phyloP scores from a whole-genome alignment of 805 yeast genomes.

The Monosporozyma yasuniensis region DNA sequence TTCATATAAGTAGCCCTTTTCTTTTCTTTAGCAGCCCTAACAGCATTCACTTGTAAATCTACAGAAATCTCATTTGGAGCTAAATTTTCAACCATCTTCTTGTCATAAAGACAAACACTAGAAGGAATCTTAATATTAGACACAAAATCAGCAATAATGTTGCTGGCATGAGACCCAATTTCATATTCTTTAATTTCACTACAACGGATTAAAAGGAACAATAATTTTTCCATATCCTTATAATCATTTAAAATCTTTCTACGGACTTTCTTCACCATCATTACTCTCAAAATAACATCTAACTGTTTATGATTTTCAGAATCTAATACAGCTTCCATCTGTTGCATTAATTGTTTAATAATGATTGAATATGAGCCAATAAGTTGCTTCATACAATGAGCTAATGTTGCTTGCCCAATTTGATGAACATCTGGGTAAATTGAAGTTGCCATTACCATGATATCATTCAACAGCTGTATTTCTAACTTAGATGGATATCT shows the following conservation, averaged over 20 bases:
- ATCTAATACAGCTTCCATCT: slow-evolving; percentile 43
- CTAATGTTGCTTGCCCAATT: slow-evolving; percentile 60
- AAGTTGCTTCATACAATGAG: slow-evolving; percentile 60
- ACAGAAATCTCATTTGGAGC: slow-evolving; percentile 46
- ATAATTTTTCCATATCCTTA: slow-evolving; percentile 39
- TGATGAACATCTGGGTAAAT: slow-evolving; percentile 60
- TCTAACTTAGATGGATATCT: slow-evolving; percentile 64
- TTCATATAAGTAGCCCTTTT: slow-evolving; percentile 40
- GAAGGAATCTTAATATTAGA: slow-evolving; percentile 43
- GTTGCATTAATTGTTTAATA: slow-evolving; percentile 34
- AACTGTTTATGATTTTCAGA: slow-evolving; percentile 45
- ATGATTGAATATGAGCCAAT: slow-evolving; percentile 55
- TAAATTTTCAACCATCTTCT: slow-evolving; percentile 33
- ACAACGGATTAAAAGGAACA: slow-evolving; percentile 46
- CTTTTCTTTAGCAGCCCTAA: slow-evolving; percentile 51
- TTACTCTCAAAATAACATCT: slow-evolving; percentile 54
- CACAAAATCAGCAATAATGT: slow-evolving; percentile 38
- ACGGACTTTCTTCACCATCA: slow-evolving; percentile 50
- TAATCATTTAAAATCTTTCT: slow-evolving; percentile 52
- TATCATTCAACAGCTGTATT: slow-evolving; percentile 50
- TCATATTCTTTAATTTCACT: slow-evolving; percentile 48
- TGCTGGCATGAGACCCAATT: slow-evolving; percentile 48
- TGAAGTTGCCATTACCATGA: slow-evolving; percentile 57
- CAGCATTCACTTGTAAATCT: slow-evolving; percentile 48
- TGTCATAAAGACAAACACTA: slow-evolving; percentile 45